Evolutionary conservation across 2,329 filamentous ascomycete genomes (phyloP), one percentile per base, ranked within the genome.

Genomic region (Phoma sp.): DNA sequence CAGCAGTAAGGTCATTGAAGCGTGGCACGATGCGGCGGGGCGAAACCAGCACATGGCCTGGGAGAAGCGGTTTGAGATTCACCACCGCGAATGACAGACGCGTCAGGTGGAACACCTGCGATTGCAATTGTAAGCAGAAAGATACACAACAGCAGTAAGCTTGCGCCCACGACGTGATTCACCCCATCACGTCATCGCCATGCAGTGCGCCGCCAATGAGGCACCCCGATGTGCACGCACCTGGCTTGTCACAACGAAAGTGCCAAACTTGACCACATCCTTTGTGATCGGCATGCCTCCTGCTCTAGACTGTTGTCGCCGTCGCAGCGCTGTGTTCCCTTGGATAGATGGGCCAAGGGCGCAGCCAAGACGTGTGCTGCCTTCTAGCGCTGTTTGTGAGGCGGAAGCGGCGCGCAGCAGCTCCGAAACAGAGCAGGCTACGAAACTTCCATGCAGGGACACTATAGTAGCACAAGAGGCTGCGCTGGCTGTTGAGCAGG

Each of bases 61-160:
- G 92, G 1, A 97, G 83, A 33, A 99, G 85, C 23, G 95, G 95
- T 77, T 96, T 97, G 72, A 98, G 86, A 78, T 99, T 99, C 53
- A 98, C 93, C 59, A 98, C 82, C 48, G 91, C 92, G 78, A 92
- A 97, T 64, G 88, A 90, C 67, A 89, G 82, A 0, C 84, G 82
- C 1, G 93, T 96, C 61, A 82, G 81, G 75, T 96, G 85, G 80
- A 98, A 98, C 79, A 97, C 91, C 89, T 97, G 64, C 27, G 32
- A n/a, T 5, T 11, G 13, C 27, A 41, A 29, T 25, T 47, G 55
- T 55, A 55, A 58, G 42, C 52, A 42, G 52, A 50, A 18, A 18
- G 18, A 18, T 18, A 18, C 38, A 38, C 24, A 27, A 27, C 38
- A 47, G 25, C 33, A 47, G 23, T 14, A 23, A 47, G 53, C 32